Percentiles rank a stretch among this genome's conserved stretches.
Evolutionary conservation across 306 rosid species (phyloP).

Genomic region (Hippophae gyantsensis): DNA sequence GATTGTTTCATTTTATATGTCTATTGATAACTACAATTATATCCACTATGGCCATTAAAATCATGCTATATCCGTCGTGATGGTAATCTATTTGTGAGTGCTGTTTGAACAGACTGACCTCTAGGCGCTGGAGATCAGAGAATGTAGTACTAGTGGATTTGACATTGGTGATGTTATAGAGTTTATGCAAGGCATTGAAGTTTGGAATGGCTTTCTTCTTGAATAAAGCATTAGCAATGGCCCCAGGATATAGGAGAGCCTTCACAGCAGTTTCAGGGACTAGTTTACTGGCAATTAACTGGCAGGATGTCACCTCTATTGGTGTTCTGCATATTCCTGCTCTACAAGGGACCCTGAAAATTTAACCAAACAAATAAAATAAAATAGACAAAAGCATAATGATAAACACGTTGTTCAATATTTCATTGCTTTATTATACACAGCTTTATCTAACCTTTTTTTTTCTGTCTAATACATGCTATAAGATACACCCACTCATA

Average conservation of each 20-base stretch:
- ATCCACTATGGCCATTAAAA: background rate
- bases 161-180: constrained; percentile 25
- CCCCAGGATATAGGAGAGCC: constrained; percentile 68
- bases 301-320: constrained; percentile 63
- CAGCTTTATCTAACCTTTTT: background rate
- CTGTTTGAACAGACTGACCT: constrained; percentile 35
- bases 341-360: constrained; percentile 53
- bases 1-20: too few relatives aligned
- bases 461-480: too few relatives aligned
- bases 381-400: background rate
- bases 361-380: too few relatives aligned
- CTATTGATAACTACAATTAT: too few relatives aligned
- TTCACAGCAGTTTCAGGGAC: constrained; percentile 44
- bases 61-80: background rate
- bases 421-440: background rate
- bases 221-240: constrained; percentile 43
- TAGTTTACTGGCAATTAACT: constrained; percentile 43
- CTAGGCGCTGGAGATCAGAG: constrained; percentile 62
- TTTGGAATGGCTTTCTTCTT: constrained; percentile 29
- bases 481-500: too few relatives aligned
- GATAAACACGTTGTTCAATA: background rate
- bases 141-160: constrained; percentile 17
- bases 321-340: constrained; percentile 55
- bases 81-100: background rate
- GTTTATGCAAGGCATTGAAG: constrained; percentile 29